Evolutionary conservation across 2,329 filamentous ascomycete species (phyloP), one percentile per base, ranked within the genome.

Genomic region (Grosmannia serpens): DNA sequence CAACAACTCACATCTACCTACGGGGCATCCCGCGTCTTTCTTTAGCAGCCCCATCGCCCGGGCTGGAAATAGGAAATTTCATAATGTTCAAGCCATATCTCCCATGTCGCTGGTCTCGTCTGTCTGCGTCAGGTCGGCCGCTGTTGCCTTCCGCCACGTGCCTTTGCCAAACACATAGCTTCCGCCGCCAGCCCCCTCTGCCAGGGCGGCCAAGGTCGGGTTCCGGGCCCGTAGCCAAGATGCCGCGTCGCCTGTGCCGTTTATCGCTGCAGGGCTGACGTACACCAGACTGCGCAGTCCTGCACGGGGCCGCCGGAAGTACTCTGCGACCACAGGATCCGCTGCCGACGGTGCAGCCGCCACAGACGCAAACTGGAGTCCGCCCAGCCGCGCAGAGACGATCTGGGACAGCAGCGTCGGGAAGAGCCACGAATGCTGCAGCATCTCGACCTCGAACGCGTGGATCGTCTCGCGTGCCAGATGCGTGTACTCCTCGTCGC

Each of bases 401-500:
- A 97, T 83, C 0, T 81, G 81, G 4, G 83, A 81, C 65, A 97
- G 78, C 65, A 97, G 77, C 4, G 88, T 88, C 0, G 89, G 86
- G 72, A 95, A 97, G 2, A 97, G 78, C 78, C 94, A 95, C 0
- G 94, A 91, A 66, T 97, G 91, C 70, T 97, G 91, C 67, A 95
- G 77, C 64, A 96, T 85, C 73, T 99, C 94, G 0, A 88, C 86
- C 65, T 95, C 89, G 64, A 99, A 99, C 0, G 91, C 89, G 60
- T 84, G 83, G 61, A 91, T 83, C 0, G 90, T 94, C 64, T 87
- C 81, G 55, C 81, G 80, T 0, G 90, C 91, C 55, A 85, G 77
- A 56, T 75, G 74, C 0, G 77, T 78, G 67, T 89, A 91, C 26
- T 41, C 47, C 3, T 38, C 53, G 33, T 62, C 61, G 15, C 15